phyloP scores from a whole-genome alignment of 2,329 filamentous ascomycete species.

The Pseudogymnoascus sp. region DNA sequence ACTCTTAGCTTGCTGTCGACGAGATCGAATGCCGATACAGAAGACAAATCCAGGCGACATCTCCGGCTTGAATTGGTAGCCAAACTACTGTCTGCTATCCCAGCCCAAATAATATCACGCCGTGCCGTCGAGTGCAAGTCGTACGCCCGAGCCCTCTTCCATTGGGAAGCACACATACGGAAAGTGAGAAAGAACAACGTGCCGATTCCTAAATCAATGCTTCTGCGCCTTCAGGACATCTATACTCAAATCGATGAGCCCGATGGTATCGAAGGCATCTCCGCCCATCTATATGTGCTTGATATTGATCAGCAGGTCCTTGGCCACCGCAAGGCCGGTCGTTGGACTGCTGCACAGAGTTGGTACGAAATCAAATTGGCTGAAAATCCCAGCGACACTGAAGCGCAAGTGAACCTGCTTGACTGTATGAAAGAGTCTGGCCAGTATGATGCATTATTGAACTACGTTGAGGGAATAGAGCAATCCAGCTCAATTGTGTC shows the following conservation, averaged over 20 bases:
- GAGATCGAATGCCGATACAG: conserved; percentile 33
- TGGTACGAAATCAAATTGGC: conserved; percentile 94
- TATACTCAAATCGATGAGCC: conserved; percentile 98
- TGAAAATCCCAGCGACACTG: conserved; percentile 66
- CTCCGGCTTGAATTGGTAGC: conserved; percentile 54
- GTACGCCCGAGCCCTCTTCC: conserved; percentile 84
- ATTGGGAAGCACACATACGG: conserved; percentile 86
- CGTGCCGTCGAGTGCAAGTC: conserved; percentile 91
- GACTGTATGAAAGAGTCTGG: conserved; percentile 92
- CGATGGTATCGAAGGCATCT: conserved; percentile 91
- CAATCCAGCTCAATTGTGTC: conserved; percentile 41
- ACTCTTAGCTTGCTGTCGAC: conserved; percentile 11
- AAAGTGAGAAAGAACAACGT: conserved; percentile 35
- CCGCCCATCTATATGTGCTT: conserved; percentile 75
- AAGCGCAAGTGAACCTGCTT: conserved; percentile 75
- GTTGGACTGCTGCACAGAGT: conserved; percentile 90
- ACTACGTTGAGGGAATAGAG: conserved; percentile 75
- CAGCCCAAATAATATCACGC: conserved; percentile 66
- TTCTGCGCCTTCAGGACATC: conserved; percentile 80
- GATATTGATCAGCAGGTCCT: conserved; percentile 90
- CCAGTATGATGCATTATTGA: conserved; percentile 82
- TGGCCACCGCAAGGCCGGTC: conserved; percentile 84
- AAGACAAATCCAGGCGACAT: neutral
- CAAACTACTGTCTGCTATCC: conserved; percentile 60
- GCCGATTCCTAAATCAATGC: conserved; percentile 42